Evolutionary conservation across 2,329 filamentous ascomycete genomes (phyloP).

Genomic region (Endoconidiophora polonica): DNA sequence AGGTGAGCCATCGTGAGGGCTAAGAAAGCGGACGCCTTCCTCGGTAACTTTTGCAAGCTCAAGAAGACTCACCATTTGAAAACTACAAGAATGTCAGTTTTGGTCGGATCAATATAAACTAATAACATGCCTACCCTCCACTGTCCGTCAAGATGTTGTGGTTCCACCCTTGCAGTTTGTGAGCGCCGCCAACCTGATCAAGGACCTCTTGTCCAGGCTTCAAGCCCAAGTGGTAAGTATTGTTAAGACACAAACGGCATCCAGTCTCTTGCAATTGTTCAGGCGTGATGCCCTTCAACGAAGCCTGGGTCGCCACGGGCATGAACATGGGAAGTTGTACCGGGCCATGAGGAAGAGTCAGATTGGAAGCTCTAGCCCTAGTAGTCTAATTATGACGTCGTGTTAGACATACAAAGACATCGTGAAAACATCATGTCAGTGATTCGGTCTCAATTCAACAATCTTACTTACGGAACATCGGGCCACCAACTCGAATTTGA

Average conservation of each 20-base stretch:
- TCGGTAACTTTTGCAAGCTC: conserved; percentile 90
- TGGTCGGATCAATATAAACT: not conserved
- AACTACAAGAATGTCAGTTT: conserved; percentile 36
- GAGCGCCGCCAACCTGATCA: conserved; percentile 76
- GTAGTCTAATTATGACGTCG: conserved; percentile 49
- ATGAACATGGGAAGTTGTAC: conserved; percentile 92
- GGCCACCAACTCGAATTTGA: conserved; percentile 63
- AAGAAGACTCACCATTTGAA: conserved; percentile 96
- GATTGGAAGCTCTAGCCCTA: conserved; percentile 73
- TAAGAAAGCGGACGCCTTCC: conserved; percentile 88
- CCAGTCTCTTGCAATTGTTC: conserved; percentile 80
- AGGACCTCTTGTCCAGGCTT: conserved; percentile 87
- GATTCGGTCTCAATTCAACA: not conserved
- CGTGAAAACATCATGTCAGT: not conserved
- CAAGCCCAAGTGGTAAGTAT: conserved; percentile 90
- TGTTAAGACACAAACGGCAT: conserved; percentile 86
- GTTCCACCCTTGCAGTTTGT: conserved; percentile 87
- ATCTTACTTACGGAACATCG: conserved; percentile 54
- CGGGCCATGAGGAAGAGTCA: conserved; percentile 79
- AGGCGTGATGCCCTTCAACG: conserved; percentile 83
- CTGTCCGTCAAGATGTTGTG: conserved; percentile 84
- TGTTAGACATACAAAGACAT: not conserved
- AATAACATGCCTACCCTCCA: conserved; percentile 36
- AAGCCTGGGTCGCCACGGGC: conserved; percentile 94
- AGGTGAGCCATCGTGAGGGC: conserved; percentile 81